phyloP scores from a whole-genome alignment of 805 yeast species.

The Lachancea fermentati region DNA sequence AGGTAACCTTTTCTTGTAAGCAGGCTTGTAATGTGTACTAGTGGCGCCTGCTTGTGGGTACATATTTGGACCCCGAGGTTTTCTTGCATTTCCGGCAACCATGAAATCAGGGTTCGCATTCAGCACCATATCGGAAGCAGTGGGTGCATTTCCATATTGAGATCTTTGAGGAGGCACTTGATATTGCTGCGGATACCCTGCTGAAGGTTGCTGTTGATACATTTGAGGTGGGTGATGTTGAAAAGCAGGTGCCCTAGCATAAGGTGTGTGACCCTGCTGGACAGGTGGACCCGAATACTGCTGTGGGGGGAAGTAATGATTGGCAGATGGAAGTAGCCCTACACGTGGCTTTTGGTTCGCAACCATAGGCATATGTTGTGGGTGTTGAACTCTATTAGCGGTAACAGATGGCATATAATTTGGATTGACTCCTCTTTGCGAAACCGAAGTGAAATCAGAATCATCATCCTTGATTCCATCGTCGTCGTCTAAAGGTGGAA shows the following conservation, averaged over 20 bases:
- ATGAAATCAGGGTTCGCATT: conserved; percentile 46
- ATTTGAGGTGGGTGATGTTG: neutral
- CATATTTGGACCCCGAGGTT: conserved; percentile 8
- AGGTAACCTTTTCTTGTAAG: conserved; percentile 35
- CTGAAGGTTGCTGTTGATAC: conserved; percentile 1
- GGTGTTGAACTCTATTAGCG: conserved; percentile 1
- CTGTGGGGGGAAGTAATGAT: neutral
- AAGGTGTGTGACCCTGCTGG: neutral
- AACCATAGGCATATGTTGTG: too few relatives aligned
- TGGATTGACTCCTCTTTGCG: conserved; percentile 71
- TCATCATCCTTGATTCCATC: conserved; percentile 32
- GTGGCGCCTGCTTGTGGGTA: conserved; percentile 10
- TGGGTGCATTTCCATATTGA: conserved; percentile 13
- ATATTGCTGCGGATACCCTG: conserved; percentile 6
- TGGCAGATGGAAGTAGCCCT: neutral
- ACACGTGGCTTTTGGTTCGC: too few relatives aligned
- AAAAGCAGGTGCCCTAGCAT: neutral
- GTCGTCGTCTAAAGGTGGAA: conserved; percentile 18
- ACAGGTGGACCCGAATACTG: neutral
- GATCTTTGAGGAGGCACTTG: conserved; percentile 16
- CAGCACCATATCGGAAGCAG: conserved; percentile 39
- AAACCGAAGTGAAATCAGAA: conserved; percentile 72
- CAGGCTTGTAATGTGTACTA: conserved; percentile 32
- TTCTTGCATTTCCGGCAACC: conserved; percentile 12
- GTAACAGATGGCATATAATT: conserved; percentile 33